Base-by-base conservation (phyloP, 2,329 filamentous ascomycete genomes). In the Colletotrichum lupini region DNA sequence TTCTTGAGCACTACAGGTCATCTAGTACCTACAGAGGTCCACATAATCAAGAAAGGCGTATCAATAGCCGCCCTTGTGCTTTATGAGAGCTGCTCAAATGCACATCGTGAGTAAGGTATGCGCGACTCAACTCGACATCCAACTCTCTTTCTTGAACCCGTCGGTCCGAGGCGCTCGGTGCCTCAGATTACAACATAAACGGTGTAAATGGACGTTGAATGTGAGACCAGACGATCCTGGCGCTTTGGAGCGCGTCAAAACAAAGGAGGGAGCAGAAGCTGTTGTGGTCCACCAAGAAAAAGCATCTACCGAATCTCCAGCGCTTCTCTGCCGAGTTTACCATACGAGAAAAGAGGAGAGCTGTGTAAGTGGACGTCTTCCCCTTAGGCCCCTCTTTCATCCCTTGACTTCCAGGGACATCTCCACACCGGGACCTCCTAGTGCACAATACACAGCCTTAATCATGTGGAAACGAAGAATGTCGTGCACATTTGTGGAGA, bases 261-360 rank as follows among this genome's bases (percentile, higher is more conserved):
- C 86, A 52, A 84, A 89, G 46, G 87, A 91, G 22, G 91, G 94
- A 77, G 90, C 91, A 80, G 84, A 87, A 12, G 90, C 93, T 37
- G 76, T 85, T 95, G 5, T 95, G 93, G 93, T 91, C 90, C 56
- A 93, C 93, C 5, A 86, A 93, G 53, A 95, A 95, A 95, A 95
- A 77, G 89, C 93, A 77, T 92, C 92, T 0, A 84, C 95, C 1
- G 95, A 92, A 90, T 92, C 90, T 68, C 89, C 92, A n/a, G 42
- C 7, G 19, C 19, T 4, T 11, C 42, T 90, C 2, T 42, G 37
- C 37, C 37, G 19, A 42, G 37, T 94, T 82, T 82, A 90, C 91
- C 0, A 89, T 92, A 81, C 87, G 87, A 69, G 85, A 89, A 63
- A 88, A 0, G 86, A 87, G 2, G 89, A 92, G 77, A 92, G 77